Evolutionary conservation across 345 rosid genomes (phyloP).

Genomic region (Nasturtium officinale): DNA sequence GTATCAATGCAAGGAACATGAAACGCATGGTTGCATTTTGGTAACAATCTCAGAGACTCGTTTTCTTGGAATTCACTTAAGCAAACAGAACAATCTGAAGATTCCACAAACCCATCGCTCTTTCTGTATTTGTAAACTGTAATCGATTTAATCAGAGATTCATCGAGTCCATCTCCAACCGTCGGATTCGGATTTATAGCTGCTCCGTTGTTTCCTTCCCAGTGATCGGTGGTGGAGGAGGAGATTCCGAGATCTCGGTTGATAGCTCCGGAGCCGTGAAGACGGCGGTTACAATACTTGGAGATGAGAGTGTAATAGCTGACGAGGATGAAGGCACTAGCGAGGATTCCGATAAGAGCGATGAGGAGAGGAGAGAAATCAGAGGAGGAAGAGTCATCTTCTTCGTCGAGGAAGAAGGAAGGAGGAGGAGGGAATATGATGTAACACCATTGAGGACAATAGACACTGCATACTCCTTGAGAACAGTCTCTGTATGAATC

Average conservation of each 20-base stretch:
- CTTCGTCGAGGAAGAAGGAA: slow-evolving; percentile 55
- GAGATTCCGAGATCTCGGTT: slow-evolving; percentile 1
- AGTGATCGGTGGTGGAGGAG: slow-evolving; percentile 24
- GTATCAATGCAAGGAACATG: slow-evolving; percentile 82
- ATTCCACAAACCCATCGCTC: slow-evolving; percentile 65
- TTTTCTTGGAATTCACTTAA: slow-evolving; percentile 72
- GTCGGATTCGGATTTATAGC: neutral
- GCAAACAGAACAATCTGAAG: slow-evolving; percentile 78
- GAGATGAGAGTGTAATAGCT: slow-evolving; percentile 73
- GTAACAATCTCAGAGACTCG: slow-evolving; percentile 67
- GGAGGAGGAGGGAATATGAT: slow-evolving; percentile 89
- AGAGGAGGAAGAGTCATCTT: slow-evolving; percentile 49
- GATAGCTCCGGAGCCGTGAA: slow-evolving; percentile 23
- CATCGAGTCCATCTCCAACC: slow-evolving; percentile 58
- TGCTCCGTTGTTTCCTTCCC: slow-evolving; percentile 18
- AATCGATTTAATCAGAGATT: slow-evolving; percentile 61
- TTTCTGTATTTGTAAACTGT: slow-evolving; percentile 55
- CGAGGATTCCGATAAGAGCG: slow-evolving; percentile 73
- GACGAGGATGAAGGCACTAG: slow-evolving; percentile 77
- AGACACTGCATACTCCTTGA: slow-evolving; percentile 71
- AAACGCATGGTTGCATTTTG: slow-evolving; percentile 81
- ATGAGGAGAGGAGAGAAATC: slow-evolving; percentile 75
- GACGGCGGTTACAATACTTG: slow-evolving; percentile 58
- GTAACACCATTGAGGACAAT: slow-evolving; percentile 91
- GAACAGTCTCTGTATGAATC: slow-evolving; percentile 74